These are phyloP conservation scores for Lactarius pseudohatsudake DNA, from an alignment of 768 basidiomycete species.

Conservation along the genomic window DNA sequence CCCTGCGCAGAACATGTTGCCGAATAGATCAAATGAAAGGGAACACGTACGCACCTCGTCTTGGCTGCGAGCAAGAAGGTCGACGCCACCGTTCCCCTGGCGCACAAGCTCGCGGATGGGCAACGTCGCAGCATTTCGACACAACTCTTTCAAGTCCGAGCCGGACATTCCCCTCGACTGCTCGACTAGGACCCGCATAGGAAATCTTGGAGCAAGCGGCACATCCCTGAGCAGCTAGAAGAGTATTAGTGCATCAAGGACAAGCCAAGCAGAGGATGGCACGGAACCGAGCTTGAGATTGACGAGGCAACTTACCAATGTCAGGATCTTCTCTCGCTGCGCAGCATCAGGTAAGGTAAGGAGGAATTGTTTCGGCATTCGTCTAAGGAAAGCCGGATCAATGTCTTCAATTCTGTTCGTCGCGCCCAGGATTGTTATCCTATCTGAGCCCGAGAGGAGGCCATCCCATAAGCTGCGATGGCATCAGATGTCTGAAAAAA, in stretches of 20 bases:
- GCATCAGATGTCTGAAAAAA: background rate
- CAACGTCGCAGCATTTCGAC: conserved; percentile 91
- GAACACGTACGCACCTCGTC: conserved; percentile 42
- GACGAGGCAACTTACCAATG: conserved; percentile 50
- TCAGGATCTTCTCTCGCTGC: conserved; percentile 83
- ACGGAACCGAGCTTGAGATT: background rate
- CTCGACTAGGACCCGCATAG: conserved; percentile 61
- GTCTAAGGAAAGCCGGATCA: conserved; percentile 79
- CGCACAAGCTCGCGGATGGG: conserved; percentile 85
- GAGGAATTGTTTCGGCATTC: conserved; percentile 96
- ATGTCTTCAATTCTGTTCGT: conserved; percentile 95
- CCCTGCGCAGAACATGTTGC: conserved; percentile 46
- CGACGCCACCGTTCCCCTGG: conserved; percentile 46
- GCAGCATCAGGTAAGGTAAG: conserved; percentile 74
- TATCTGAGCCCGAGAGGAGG: conserved; percentile 71
- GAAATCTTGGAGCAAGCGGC: conserved; percentile 59
- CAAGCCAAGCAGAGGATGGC: conserved; percentile 40
- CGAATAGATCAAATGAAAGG: background rate
- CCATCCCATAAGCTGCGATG: conserved; percentile 87
- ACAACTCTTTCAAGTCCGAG: conserved; percentile 89
- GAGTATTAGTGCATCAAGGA: background rate
- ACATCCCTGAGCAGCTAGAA: conserved; percentile 83
- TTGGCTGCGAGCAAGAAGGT: conserved; percentile 46
- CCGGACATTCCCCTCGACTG: conserved; percentile 78
- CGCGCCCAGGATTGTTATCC: conserved; percentile 89